Evolutionary conservation across 2,329 filamentous ascomycete genomes (phyloP).

Genomic region (Hortaea werneckii): DNA sequence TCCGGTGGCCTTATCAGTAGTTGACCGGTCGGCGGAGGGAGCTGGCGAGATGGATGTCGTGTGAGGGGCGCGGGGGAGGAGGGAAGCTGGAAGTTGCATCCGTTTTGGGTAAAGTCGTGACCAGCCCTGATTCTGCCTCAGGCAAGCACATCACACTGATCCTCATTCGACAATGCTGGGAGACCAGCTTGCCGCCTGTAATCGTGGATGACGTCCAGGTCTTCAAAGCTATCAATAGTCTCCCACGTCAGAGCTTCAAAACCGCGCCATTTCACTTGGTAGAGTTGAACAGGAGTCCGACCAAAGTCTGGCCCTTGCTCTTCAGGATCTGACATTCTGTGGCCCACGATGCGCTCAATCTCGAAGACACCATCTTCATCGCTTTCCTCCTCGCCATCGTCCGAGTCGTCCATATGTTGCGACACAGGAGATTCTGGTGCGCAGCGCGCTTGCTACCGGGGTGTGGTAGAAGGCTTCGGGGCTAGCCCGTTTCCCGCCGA

Average conservation of each 20-base stretch:
- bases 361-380: constrained; percentile 2
- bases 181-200: constrained; percentile 9
- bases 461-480: no score
- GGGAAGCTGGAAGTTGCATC: not conserved
- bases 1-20: not conserved
- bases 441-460: not conserved
- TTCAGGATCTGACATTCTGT: constrained; percentile 20
- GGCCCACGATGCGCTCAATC: constrained; percentile 18
- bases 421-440: not conserved
- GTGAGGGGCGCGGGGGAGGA: not conserved
- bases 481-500: no score
- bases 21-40: not conserved
- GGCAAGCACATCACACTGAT: not conserved
- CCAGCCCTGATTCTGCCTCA: not conserved
- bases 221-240: constrained; percentile 21
- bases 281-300: constrained; percentile 19
- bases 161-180: no score
- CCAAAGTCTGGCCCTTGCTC: constrained; percentile 17
- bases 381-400: constrained; percentile 1
- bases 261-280: constrained; percentile 25
- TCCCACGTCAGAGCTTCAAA: constrained; percentile 24
- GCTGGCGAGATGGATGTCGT: not conserved
- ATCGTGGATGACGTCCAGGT: constrained; percentile 13
- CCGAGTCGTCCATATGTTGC: not conserved
- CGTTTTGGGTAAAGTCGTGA: not conserved